phyloP scores from a whole-genome alignment of 2,329 filamentous ascomycete genomes.

The Cladosporium sp. region DNA sequence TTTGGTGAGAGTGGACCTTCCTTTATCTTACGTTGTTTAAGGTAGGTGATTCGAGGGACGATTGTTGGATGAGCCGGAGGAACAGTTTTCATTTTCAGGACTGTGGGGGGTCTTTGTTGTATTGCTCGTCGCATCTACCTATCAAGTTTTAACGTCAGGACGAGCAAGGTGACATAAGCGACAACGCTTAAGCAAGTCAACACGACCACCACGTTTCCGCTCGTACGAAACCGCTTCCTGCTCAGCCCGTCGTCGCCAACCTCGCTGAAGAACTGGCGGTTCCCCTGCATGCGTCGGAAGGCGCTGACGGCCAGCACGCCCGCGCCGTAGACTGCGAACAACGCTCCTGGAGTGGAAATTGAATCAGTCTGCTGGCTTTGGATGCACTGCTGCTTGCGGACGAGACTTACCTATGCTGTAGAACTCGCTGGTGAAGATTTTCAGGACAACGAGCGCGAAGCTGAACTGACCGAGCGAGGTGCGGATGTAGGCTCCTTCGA shows the following conservation, averaged over 20 bases:
- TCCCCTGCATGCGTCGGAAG: slow-evolving; percentile 84
- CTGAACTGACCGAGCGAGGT: slow-evolving; percentile 93
- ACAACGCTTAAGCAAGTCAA: slow-evolving; percentile 57
- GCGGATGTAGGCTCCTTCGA: slow-evolving; percentile 93
- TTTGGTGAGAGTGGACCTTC: no score
- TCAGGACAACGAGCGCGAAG: slow-evolving; percentile 87
- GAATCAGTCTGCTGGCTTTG: no score
- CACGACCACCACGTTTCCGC: slow-evolving; percentile 59
- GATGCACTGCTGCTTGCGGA: no score
- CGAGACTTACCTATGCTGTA: slow-evolving; percentile 67
- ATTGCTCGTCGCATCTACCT: not conserved
- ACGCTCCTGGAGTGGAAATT: slow-evolving; percentile 44
- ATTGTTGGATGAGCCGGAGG: no score
- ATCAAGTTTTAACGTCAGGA: slow-evolving; percentile 49
- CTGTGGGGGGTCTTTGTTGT: no score
- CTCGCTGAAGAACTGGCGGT: slow-evolving; percentile 81
- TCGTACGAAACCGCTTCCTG: slow-evolving; percentile 55
- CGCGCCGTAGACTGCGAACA: slow-evolving; percentile 87
- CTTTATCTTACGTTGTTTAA: no score
- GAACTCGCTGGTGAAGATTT: slow-evolving; percentile 95
- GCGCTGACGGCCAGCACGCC: slow-evolving; percentile 76
- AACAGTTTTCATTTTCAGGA: no score
- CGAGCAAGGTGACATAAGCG: slow-evolving; percentile 55
- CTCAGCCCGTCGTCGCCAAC: slow-evolving; percentile 54
- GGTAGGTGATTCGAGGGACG: no score